These are phyloP conservation scores for Coemansia sp. DNA, from an alignment of 192 early-diverging fungal genomes.

Conservation along the genomic window DNA sequence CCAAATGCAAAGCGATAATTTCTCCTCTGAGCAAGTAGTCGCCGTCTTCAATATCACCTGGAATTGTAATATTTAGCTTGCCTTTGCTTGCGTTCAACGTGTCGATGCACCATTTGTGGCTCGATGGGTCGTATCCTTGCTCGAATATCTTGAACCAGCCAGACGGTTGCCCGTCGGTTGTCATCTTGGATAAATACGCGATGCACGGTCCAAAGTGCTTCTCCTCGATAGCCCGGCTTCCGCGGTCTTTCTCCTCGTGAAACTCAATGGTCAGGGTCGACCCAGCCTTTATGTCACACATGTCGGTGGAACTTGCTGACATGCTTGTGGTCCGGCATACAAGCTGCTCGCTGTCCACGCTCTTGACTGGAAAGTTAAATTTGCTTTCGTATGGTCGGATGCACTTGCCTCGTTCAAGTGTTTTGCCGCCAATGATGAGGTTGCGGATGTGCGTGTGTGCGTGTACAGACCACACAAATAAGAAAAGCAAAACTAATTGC, in stretches of 20 bases:
- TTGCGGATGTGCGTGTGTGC: slow-evolving; percentile 23
- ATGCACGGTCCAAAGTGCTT: slow-evolving; percentile 32
- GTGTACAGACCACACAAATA: neutral
- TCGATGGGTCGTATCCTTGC: slow-evolving; percentile 18
- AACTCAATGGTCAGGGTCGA: slow-evolving; percentile 21
- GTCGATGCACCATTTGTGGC: slow-evolving; percentile 37
- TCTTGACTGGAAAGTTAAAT: slow-evolving; percentile 30
- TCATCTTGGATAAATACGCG: slow-evolving; percentile 24
- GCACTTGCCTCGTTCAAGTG: slow-evolving; percentile 21
- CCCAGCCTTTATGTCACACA: slow-evolving; percentile 19
- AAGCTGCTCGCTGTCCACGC: slow-evolving; percentile 14
- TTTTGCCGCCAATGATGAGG: slow-evolving; percentile 16
- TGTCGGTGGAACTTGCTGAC: slow-evolving; percentile 4
- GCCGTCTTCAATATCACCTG: slow-evolving; percentile 22
- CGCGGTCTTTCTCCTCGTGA: slow-evolving; percentile 6
- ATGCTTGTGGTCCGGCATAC: slow-evolving; percentile 20
- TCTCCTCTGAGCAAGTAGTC: slow-evolving; percentile 24
- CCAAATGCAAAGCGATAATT: slow-evolving; percentile 27
- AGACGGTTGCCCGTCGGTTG: slow-evolving; percentile 7
- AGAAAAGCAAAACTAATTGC: neutral
- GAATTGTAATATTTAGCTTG: slow-evolving; percentile 23
- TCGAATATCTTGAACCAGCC: slow-evolving; percentile 43
- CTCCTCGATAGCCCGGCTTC: neutral
- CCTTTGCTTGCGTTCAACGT: slow-evolving; percentile 21
- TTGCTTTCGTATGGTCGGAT: slow-evolving; percentile 19